Percentiles rank a stretch among this genome's conserved stretches.
Conservation (phyloP, 1,139 yeast species). For the Dujonia santamariae region DNA sequence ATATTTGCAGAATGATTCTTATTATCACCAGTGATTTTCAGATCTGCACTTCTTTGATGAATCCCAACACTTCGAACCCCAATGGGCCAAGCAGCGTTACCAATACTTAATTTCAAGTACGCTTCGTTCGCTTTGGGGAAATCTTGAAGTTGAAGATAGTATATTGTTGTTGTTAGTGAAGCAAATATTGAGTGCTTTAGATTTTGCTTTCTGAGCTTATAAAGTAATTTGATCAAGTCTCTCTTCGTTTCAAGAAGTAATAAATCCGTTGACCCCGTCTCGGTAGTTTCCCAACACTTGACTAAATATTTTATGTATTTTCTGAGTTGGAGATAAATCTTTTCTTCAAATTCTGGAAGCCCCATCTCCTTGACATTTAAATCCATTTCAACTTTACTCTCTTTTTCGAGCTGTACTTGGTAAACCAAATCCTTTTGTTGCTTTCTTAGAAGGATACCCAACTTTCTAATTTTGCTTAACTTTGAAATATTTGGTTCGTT, state of each 20-base stretch:
- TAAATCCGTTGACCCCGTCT: conserved; percentile 4
- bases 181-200: conserved; percentile 45
- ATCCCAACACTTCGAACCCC: conserved; percentile 81
- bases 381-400: conserved; percentile 19
- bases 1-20: conserved; percentile 62
- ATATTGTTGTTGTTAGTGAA: conserved; percentile 58
- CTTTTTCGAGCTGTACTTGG: conserved; percentile 17
- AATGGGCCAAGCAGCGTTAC: conserved; percentile 92
- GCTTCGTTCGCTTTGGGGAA: conserved; percentile 61
- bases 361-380: conserved; percentile 35
- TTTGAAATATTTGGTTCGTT: conserved; percentile 18
- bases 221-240: conserved; percentile 59
- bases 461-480: conserved; percentile 23
- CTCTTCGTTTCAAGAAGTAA: conserved; percentile 54
- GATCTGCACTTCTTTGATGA: conserved; percentile 62
- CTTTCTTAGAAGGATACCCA: conserved; percentile 17
- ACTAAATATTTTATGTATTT: conserved; percentile 47
- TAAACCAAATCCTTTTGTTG: conserved; percentile 16
- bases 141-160: conserved; percentile 55
- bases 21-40: conserved; percentile 33
- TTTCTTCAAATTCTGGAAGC: conserved; percentile 15
- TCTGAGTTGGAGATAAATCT: conserved; percentile 39
- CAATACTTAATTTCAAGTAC: conserved; percentile 75
- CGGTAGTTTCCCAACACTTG: conserved; percentile 38
- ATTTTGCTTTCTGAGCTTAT: conserved; percentile 49